These are phyloP conservation scores for Cercospora sp. DNA, from an alignment of 2,329 filamentous ascomycete genomes.

Conservation along the genomic window DNA sequence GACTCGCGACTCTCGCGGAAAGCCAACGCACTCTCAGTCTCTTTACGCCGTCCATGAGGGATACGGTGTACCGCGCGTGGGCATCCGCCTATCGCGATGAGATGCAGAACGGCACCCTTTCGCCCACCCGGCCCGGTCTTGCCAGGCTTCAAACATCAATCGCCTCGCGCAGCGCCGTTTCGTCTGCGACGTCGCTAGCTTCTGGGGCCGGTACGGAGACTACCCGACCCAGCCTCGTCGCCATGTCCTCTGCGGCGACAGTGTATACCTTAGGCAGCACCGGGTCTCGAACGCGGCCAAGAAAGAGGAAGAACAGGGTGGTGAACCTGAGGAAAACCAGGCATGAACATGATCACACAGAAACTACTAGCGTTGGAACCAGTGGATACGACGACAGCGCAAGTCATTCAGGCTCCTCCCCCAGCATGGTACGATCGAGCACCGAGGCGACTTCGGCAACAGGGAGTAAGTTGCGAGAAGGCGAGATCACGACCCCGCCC, in stretches of 20 bases:
- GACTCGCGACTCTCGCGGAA: slow-evolving; percentile 77
- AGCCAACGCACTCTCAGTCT: slow-evolving; percentile 88
- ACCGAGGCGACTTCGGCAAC: slow-evolving; percentile 54
- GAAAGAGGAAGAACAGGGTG: slow-evolving; percentile 81
- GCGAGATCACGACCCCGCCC: slow-evolving; percentile 50
- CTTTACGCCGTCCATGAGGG: slow-evolving; percentile 85
- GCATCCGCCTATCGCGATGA: slow-evolving; percentile 76
- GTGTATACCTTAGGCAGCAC: slow-evolving; percentile 59
- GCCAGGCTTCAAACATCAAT: slow-evolving; percentile 50
- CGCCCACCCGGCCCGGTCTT: slow-evolving; percentile 46
- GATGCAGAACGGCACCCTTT: slow-evolving; percentile 41
- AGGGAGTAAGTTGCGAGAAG: slow-evolving; percentile 34
- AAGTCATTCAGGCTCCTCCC: slow-evolving; percentile 34
- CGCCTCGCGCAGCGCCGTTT: slow-evolving; percentile 58
- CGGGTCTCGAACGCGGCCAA: slow-evolving; percentile 60
- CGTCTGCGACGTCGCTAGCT: slow-evolving; percentile 57
- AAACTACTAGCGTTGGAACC: slow-evolving; percentile 41
- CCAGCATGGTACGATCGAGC: slow-evolving; percentile 55
- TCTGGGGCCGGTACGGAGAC: slow-evolving; percentile 66
- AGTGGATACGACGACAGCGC: slow-evolving; percentile 45
- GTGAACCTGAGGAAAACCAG: slow-evolving; percentile 73
- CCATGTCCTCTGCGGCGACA: slow-evolving; percentile 57
- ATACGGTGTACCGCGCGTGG: slow-evolving; percentile 92
- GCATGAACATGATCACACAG: slow-evolving; percentile 50
- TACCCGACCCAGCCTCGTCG: slow-evolving; percentile 68